Percentiles rank a stretch among this genome's conserved stretches.
Conservation (phyloP, 495 filamentous ascomycete species). For the Penicillium canescens region DNA sequence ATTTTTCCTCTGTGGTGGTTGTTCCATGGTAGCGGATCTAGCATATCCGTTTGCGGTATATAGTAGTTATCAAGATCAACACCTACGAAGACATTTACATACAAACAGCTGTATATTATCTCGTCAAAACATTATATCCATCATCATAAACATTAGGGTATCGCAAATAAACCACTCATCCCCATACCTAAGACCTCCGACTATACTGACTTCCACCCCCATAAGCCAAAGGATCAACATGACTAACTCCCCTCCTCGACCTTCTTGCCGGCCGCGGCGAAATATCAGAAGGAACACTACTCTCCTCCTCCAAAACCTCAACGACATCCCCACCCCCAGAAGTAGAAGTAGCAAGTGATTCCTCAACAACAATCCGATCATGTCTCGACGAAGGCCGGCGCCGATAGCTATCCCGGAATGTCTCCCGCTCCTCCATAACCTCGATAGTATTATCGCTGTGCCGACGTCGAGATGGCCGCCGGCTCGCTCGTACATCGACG, state of each 20-base stretch:
- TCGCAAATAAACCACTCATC: background rate
- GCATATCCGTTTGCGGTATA: too few relatives aligned
- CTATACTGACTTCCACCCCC: slow-evolving; percentile 30
- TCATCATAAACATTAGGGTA: background rate
- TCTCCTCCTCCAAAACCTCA: slow-evolving; percentile 37
- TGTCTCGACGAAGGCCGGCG: slow-evolving; percentile 17
- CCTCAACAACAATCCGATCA: slow-evolving; percentile 27
- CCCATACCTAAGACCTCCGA: slow-evolving; percentile 1
- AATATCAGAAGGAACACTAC: slow-evolving; percentile 14
- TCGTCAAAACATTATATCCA: too few relatives aligned
- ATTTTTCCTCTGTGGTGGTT: background rate
- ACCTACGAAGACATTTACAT: too few relatives aligned
- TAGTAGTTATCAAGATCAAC: too few relatives aligned
- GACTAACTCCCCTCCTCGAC: slow-evolving; percentile 21
- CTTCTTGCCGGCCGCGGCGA: slow-evolving; percentile 19
- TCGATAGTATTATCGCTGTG: slow-evolving; percentile 17
- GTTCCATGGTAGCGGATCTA: too few relatives aligned
- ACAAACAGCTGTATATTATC: too few relatives aligned
- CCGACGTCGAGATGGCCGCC: slow-evolving; percentile 14
- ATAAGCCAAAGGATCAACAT: slow-evolving; percentile 29
- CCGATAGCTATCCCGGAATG: slow-evolving; percentile 24
- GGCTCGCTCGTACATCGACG: slow-evolving; percentile 22
- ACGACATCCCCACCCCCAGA: slow-evolving; percentile 30
- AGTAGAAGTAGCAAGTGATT: slow-evolving; percentile 26
- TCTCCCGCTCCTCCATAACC: slow-evolving; percentile 26